These are phyloP conservation scores for Sporothrix brunneoviolacea DNA, from an alignment of 2,329 filamentous ascomycete species.

Conservation along the genomic window DNA sequence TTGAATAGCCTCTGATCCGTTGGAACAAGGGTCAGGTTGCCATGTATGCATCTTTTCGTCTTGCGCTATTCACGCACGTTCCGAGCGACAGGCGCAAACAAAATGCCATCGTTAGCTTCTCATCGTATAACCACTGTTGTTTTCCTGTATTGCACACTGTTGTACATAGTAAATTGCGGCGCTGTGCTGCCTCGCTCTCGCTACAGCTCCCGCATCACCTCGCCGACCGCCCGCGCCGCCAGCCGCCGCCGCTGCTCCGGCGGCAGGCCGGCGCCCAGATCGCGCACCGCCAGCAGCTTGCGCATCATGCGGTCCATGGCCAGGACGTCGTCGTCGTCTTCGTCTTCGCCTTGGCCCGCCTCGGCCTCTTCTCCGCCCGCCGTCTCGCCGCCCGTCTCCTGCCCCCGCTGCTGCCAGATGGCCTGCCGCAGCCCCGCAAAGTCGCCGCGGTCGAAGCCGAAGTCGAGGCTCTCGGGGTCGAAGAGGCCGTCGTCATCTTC, in stretches of 20 bases:
- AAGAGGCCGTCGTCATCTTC: conserved; percentile 27
- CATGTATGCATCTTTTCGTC: too few species aligned
- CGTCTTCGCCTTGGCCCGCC: conserved; percentile 23
- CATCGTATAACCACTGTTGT: too few species aligned
- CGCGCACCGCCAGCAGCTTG: conserved; percentile 54
- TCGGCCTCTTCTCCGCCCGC: conserved; percentile 26
- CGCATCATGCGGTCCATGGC: conserved; percentile 58
- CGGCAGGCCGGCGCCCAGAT: conserved; percentile 51
- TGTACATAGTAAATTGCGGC: neutral
- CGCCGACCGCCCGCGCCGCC: conserved; percentile 54
- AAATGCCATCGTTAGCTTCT: too few species aligned
- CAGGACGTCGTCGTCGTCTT: conserved; percentile 43
- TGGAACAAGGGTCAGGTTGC: too few species aligned
- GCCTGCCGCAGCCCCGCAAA: conserved; percentile 46
- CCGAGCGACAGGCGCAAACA: too few species aligned
- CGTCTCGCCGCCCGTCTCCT: conserved; percentile 20
- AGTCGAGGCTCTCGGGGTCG: conserved; percentile 43
- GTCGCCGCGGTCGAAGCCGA: conserved; percentile 46
- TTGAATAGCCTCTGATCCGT: too few species aligned
- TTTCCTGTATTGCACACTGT: too few species aligned
- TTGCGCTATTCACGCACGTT: too few species aligned
- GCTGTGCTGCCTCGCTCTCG: neutral
- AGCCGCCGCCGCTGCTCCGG: conserved; percentile 55
- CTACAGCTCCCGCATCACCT: conserved; percentile 56
- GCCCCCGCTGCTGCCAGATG: conserved; percentile 38